Base-by-base conservation (phyloP, 345 rosid genomes). In the Kandelia obovata region DNA sequence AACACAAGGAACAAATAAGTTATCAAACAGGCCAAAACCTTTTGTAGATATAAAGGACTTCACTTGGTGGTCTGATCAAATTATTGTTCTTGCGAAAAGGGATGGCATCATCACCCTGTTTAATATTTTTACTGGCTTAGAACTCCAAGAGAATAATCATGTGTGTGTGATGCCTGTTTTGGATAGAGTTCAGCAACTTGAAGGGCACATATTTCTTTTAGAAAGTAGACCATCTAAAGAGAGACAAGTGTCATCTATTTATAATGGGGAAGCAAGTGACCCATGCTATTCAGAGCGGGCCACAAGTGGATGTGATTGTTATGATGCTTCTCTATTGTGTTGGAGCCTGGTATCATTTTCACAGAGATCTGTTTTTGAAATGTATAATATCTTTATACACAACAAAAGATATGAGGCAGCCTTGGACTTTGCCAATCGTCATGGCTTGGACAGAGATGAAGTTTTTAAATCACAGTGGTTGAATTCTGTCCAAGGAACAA, bases 51-150 rank as follows among this genome's bases (percentile, higher is more conserved):
- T 81, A 58, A 75, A 74, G 55, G 99, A 95, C 77, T 89, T 95
- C 65, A 83, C 97, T 61, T 95, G 97, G 99, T 95, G 97, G 97
- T 89, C 93, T 69, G 93, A 88, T 66, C 86, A 85, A 25, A 63
- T 87, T 73, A 73, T 95, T 74, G 65, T 89, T 73, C 62, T 92
- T 71, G 83, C 82, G 61, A 92, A 81, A 78, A 76, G 72, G 65
- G 77, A 81, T 20, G 96, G 96, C 55, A 67, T 52, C 35, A 35
- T 92, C 61, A 71, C 81, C 65, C 85, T 88, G 87, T 58, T 83
- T 64, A 89, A 92, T 83, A 66, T 85, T 62, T 70, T 62, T 71
- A 78, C 77, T 55, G 88, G 89, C 73, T 73, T 73, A 71, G 81
- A 77, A 70, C 69, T 87, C 70, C 77, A 81, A 73, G 88, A 88